Conservation (phyloP, 257 asterid species). For the Rhazya stricta region DNA sequence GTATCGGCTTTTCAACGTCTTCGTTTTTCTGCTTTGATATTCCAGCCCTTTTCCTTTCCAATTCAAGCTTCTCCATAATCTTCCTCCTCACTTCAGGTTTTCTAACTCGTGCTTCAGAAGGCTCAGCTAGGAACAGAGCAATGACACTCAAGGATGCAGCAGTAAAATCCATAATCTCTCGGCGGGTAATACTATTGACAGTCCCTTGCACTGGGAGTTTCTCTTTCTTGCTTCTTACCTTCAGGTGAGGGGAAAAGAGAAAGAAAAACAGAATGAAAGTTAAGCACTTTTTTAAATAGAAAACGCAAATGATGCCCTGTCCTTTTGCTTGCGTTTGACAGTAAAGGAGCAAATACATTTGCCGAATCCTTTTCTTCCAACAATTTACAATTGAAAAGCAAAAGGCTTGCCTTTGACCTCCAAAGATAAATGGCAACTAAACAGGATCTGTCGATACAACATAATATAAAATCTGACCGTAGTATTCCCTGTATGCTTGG, state of each 20-base stretch:
- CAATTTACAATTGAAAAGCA: neutral
- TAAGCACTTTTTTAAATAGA: too few species aligned
- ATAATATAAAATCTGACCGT: neutral
- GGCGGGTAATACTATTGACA: constrained; percentile 28
- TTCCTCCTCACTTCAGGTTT: constrained; percentile 43
- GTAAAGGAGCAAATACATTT: neutral
- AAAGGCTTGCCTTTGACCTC: too few species aligned
- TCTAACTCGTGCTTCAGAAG: constrained; percentile 51
- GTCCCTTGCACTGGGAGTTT: constrained; percentile 21
- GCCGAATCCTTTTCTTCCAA: neutral
- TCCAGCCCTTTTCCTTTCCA: constrained; percentile 24
- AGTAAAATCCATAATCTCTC: constrained; percentile 44
- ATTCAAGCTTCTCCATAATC: constrained; percentile 37
- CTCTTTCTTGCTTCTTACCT: constrained; percentile 35
- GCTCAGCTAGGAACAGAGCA: constrained; percentile 29
- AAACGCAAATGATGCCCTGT: neutral
- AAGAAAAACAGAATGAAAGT: too few species aligned
- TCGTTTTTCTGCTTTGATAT: neutral
- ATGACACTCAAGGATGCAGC: constrained; percentile 40
- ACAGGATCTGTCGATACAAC: neutral
- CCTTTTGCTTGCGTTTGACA: neutral
- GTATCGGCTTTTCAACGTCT: constrained; percentile 5
- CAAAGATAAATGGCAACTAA: neutral
- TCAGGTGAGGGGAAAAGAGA: neutral
- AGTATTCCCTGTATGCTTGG: neutral